Percentiles rank a stretch among this genome's conserved stretches.
Conservation (phyloP, 2,329 filamentous ascomycete species). For the Aspergillus clavatus region DNA sequence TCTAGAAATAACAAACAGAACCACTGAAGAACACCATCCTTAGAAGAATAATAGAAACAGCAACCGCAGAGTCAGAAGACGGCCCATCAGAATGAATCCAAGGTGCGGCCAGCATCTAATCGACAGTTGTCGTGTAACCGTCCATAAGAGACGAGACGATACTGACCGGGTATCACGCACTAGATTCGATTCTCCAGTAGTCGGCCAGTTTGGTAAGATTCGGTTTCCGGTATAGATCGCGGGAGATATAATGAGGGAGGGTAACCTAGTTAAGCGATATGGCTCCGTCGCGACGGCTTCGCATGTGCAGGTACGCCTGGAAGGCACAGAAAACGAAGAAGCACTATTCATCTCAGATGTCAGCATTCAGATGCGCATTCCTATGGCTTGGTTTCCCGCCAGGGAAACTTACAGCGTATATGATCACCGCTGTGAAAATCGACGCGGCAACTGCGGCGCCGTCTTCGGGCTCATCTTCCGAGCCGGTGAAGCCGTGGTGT, state of each 20-base stretch:
- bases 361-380: no score
- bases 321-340: constrained; percentile 90
- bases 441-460: constrained; percentile 74
- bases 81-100: neutral
- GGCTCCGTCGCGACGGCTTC: constrained; percentile 75
- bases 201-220: constrained; percentile 9
- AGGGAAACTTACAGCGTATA: constrained; percentile 70
- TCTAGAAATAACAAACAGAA: neutral
- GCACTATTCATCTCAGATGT: constrained; percentile 48
- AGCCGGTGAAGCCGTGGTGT: constrained; percentile 80
- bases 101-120: neutral
- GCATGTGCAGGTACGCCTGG: constrained; percentile 79
- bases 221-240: constrained; percentile 11
- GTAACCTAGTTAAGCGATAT: constrained; percentile 62
- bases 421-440: constrained; percentile 79
- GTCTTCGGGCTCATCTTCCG: constrained; percentile 63
- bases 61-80: neutral
- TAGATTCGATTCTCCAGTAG: neutral
- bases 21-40: neutral
- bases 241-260: constrained; percentile 14
- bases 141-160: neutral
- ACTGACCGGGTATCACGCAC: neutral
- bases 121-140: neutral
- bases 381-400: no score
- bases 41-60: neutral